These are phyloP conservation scores for Myriosclerotinia duriaeana DNA, from an alignment of 2,329 filamentous ascomycete genomes.

Conservation along the genomic window DNA sequence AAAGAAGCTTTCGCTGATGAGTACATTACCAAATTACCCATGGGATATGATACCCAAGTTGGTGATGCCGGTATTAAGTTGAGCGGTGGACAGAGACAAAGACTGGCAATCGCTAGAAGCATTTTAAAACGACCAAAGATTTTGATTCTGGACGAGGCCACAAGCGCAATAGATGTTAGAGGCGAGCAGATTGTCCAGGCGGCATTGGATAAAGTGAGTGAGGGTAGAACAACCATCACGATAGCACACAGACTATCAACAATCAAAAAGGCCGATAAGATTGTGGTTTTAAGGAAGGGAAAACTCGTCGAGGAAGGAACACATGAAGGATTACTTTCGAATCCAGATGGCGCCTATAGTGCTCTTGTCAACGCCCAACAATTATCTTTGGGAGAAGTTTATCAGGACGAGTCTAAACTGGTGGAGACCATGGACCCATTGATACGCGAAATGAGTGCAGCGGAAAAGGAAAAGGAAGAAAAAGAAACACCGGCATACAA, in stretches of 20 bases:
- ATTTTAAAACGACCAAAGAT: slow-evolving; percentile 70
- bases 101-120: slow-evolving; percentile 68
- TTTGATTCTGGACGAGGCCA: slow-evolving; percentile 71
- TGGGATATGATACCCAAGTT: slow-evolving; percentile 69
- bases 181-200: slow-evolving; percentile 52
- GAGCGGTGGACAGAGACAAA: slow-evolving; percentile 76
- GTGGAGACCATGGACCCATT: slow-evolving; percentile 33
- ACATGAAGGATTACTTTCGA: slow-evolving; percentile 66
- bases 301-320: slow-evolving; percentile 71
- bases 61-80: slow-evolving; percentile 77
- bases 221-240: slow-evolving; percentile 75
- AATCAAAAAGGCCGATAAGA: slow-evolving; percentile 73
- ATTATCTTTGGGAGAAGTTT: slow-evolving; percentile 37
- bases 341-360: slow-evolving; percentile 62
- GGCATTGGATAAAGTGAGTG: slow-evolving; percentile 55
- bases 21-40: slow-evolving; percentile 63
- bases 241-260: slow-evolving; percentile 93
- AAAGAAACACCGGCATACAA: slow-evolving; percentile 39
- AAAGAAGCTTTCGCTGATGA: slow-evolving; percentile 68
- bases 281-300: slow-evolving; percentile 73
- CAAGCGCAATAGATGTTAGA: slow-evolving; percentile 50
- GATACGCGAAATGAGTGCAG: slow-evolving; percentile 30
- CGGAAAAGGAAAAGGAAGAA: slow-evolving; percentile 30
- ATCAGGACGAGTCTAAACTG: slow-evolving; percentile 34
- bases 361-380: slow-evolving; percentile 63